Evolutionary conservation across 177 flowering plant genomes (phyloP), one percentile per base, ranked within the genome.

Genomic region (Tripterygium wilfordii): DNA sequence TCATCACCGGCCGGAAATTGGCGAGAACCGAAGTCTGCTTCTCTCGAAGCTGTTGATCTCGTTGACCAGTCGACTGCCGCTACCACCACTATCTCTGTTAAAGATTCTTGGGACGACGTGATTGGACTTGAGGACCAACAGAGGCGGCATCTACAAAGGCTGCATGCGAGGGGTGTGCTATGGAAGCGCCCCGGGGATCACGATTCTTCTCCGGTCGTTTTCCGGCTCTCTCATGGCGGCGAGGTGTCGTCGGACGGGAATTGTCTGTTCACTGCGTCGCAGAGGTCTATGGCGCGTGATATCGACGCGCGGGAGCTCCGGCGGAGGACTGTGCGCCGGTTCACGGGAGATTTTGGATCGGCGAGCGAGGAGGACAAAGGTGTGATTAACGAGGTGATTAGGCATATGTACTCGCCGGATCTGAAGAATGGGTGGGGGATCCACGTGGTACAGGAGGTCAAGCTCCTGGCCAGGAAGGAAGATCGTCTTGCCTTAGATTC

Each of bases 191-290:
- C 83, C 2, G 68, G 56, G 30, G 70, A 54, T 8, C 50, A 62
- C 8, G 10, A 63, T 9, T 57, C 56, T 17, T 10, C 65, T 9
- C 37, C 58, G 18, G 61, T 70, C 14, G 69, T 83, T 10, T 87
- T 90, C 69, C 63, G 80, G 29, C 63, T 90, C 10, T 66, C 69
- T 2, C 88, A 90, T 66, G 97, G 97, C 27, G 97, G 97, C 1
- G 96, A 87, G 30, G 97, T 90, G 4, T 87, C 82, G 18, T 57
- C 96, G 4, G 97, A 90, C 61, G 97, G 97, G 31, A 90, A 90
- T 71, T 90, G 97, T 56, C 63, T 90, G 20, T 90, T 90, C 70
- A 82, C 97, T 36, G 94, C 97, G 36, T 67, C 80, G 19, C 62
- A 60, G 64, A 79, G 60, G 65, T 86, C 91, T 6, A 74, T 78